Base-by-base conservation (phyloP, 441 rosid species). In the Brassica balearica region DNA sequence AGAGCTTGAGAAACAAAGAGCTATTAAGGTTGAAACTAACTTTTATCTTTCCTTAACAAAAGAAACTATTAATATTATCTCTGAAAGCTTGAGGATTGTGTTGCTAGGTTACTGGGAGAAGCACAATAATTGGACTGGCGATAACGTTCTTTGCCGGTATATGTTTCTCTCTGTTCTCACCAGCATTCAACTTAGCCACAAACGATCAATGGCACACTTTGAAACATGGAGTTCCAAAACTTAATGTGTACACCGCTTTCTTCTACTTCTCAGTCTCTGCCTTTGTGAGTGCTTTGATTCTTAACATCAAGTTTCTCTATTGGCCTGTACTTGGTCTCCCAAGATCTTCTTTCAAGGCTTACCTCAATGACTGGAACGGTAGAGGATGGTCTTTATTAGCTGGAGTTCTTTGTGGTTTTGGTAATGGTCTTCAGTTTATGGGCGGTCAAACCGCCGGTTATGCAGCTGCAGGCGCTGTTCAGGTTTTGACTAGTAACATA, bases 1-100 rank as follows among this genome's bases (percentile, higher is more conserved):
- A 19, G 91, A 91, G 75, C 82, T 91, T 32, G 97, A 94, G 87
- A 87, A 88, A 48, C 86, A 78, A 80, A 88, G 97, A 84, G 82
- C 96, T 2, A 92, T 94, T 41, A 94, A 94, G 92, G 97, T 88
- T 38, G 43, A 19, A 19, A 19, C 19, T 19, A 19, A 19, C 19
- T 19, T 19, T 19, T 19, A 19, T 8, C 43, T 38, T 38, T 38
- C 43, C 11, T 38, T 38, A 38, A 38, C 43, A 38, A 38, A 38
- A 38, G 41, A 5, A 36, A 36, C 41, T 36, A 38, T 19, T 19
- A 19, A 19, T 19, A 19, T 19, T 19, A 43, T 38, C 43, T 38
- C 43, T 41, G 12, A 41, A 41, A 9, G 3, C 48, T 41, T 9
- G 2, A 41, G 12, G 9, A 9, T 43, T 10, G 5, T 11, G 14